Evolutionary conservation across 139 green algal species (phyloP), one percentile per base, ranked within the genome.

Genomic region (Ulvella scutata): DNA sequence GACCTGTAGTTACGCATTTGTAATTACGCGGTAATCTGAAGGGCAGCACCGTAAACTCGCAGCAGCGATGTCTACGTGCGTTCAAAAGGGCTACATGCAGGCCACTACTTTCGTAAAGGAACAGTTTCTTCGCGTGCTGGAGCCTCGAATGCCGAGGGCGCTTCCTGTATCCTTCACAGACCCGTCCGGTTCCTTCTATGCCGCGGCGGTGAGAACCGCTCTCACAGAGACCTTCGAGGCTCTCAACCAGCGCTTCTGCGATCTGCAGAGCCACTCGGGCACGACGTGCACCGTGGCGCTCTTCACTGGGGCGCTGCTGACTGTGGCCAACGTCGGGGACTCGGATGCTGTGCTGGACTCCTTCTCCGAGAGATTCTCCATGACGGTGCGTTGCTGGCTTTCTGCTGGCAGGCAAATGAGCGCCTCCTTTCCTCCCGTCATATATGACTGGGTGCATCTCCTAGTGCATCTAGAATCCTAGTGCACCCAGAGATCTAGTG

Each of bases 261-360:
- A 67, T n/a, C n/a, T 26, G n/a, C 13, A 10, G 0, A 26, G 13
- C 9, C 51, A n/a, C 9, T n/a, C 79, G 87, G 85, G 85, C 20
- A 87, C 79, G 31, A 91, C 86, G 1, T 76, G 85, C 13, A 89
- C 84, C 0, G 61, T 86, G 21, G 73, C 73, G 2, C 38, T 91
- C 9, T 35, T 82, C 17, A 81, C 76, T 3, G 92, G 88, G 44
- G 91, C 88, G 83, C 80, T 92, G 62, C 73, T 98, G 9, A 96
- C 90, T 0, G 79, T 89, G 3, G 93, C 88, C 2, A 93, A 90
- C 76, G 81, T 96, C 13, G 93, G 93, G 0, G 93, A 98, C 86
- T 96, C 88, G 4, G 83, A 86, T 0, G 86, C 88, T 0, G 78
- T 91, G 3, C 78, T 97, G 7, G 92, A 97, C 78, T 85, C 81